Evolutionary conservation across 2,329 filamentous ascomycete species (phyloP).

Genomic region (Cladosporium sp.): DNA sequence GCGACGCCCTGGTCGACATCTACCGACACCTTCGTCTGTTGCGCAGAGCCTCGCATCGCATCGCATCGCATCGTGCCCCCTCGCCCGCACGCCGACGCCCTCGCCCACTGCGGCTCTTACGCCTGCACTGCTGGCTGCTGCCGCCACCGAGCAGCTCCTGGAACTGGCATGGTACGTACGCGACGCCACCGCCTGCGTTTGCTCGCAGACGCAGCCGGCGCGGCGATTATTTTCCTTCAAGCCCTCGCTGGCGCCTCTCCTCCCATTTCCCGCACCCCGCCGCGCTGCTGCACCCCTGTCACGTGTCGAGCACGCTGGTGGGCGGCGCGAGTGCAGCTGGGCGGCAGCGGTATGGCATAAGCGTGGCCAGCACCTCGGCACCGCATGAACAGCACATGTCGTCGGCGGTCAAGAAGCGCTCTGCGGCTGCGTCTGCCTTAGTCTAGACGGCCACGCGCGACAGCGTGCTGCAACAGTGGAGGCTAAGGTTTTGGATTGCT

Average conservation of each 20-base stretch:
- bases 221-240: background rate
- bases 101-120: background rate
- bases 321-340: background rate
- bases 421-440: background rate
- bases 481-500: conserved; percentile 5
- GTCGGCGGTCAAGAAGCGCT: conserved; percentile 1
- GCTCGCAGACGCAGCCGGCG: background rate
- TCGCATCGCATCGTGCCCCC: conserved; percentile 1
- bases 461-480: conserved; percentile 7
- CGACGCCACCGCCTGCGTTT: background rate
- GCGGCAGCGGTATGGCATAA: background rate
- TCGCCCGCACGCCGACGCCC: background rate
- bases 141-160: conserved; percentile 13
- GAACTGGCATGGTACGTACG: conserved; percentile 13
- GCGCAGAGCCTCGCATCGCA: conserved; percentile 3
- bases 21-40: background rate
- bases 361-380: background rate
- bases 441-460: conserved; percentile 5
- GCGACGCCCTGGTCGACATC: conserved; percentile 9
- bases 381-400: conserved; percentile 6
- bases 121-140: conserved; percentile 6
- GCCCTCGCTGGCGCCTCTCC: background rate
- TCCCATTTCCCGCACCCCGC: background rate
- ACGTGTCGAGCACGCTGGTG: conserved; percentile 4
- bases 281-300: conserved; percentile 6